A percentile compares a stretch with the other conserved stretches of the same genome.
Evolutionary conservation across 2,329 filamentous ascomycete genomes (phyloP).

Genomic region (Trichoderma koningiopsis): DNA sequence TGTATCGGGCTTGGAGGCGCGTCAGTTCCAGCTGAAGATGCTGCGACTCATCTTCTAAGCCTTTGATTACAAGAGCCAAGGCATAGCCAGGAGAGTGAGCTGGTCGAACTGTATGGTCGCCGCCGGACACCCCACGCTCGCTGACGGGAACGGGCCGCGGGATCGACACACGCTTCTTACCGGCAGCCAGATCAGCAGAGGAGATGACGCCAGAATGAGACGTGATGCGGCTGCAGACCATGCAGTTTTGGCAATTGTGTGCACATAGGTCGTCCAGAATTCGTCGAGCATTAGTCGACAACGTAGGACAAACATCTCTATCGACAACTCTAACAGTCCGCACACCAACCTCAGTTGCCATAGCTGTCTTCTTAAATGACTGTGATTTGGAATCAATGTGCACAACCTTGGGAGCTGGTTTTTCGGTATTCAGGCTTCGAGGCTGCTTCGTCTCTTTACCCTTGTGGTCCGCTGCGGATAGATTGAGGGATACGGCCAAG

Average conservation of each 20-base stretch:
- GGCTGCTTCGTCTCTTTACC: conserved; percentile 30
- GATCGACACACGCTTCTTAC: conserved; percentile 63
- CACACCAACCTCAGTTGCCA: conserved; percentile 32
- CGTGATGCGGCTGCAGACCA: conserved; percentile 58
- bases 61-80: conserved; percentile 81
- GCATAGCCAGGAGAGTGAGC: conserved; percentile 71
- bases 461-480: conserved; percentile 29
- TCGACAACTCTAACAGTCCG: conserved; percentile 33
- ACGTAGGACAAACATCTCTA: conserved; percentile 45
- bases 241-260: conserved; percentile 60
- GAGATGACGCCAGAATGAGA: conserved; percentile 46
- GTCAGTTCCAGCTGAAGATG: conserved; percentile 74
- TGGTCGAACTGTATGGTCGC: conserved; percentile 63
- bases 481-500: conserved; percentile 38
- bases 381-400: conserved; percentile 34
- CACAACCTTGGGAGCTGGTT: conserved; percentile 34
- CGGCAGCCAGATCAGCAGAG: conserved; percentile 41
- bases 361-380: conserved; percentile 32
- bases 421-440: conserved; percentile 30
- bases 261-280: conserved; percentile 57
- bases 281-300: conserved; percentile 55
- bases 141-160: conserved; percentile 68
- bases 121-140: conserved; percentile 54
- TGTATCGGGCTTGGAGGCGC: conserved; percentile 63
- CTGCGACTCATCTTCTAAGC: conserved; percentile 75